These are phyloP conservation scores for Vaccinium darrowii DNA, from an alignment of 148 eudicot genomes.

Conservation along the genomic window DNA sequence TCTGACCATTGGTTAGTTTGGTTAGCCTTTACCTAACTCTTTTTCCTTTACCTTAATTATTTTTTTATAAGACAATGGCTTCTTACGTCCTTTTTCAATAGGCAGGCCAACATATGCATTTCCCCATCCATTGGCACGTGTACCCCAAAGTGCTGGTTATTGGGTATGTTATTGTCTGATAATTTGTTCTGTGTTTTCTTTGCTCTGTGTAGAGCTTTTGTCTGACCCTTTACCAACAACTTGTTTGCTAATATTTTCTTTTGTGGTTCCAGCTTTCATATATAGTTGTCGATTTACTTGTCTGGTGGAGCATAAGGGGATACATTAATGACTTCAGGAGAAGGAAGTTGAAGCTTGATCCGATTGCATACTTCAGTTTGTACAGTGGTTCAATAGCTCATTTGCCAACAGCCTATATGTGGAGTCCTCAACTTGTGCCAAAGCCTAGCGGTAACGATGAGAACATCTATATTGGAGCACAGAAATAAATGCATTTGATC, in stretches of 20 bases:
- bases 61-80: conserved; percentile 1
- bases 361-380: conserved; percentile 82
- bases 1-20: conserved; percentile 4
- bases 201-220: not conserved
- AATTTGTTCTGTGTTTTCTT: not conserved
- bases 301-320: conserved; percentile 89
- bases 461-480: not conserved
- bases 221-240: not conserved
- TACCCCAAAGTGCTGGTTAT: conserved; percentile 83
- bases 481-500: not conserved
- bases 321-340: conserved; percentile 75
- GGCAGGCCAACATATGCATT: conserved; percentile 95
- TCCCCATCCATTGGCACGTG: conserved; percentile 82
- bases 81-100: conserved; percentile 31
- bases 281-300: conserved; percentile 70
- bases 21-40: not conserved
- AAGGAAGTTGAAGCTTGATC: conserved; percentile 75
- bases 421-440: conserved; percentile 91
- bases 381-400: conserved; percentile 80
- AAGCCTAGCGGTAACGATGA: conserved; percentile 75
- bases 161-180: conserved; percentile 51
- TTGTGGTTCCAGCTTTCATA: conserved; percentile 73
- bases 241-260: conserved; percentile 12
- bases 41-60: not conserved
- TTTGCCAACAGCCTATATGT: conserved; percentile 90